These are phyloP conservation scores for Cnidoscolus chayamansa DNA, from an alignment of 441 rosid species.

Conservation along the genomic window DNA sequence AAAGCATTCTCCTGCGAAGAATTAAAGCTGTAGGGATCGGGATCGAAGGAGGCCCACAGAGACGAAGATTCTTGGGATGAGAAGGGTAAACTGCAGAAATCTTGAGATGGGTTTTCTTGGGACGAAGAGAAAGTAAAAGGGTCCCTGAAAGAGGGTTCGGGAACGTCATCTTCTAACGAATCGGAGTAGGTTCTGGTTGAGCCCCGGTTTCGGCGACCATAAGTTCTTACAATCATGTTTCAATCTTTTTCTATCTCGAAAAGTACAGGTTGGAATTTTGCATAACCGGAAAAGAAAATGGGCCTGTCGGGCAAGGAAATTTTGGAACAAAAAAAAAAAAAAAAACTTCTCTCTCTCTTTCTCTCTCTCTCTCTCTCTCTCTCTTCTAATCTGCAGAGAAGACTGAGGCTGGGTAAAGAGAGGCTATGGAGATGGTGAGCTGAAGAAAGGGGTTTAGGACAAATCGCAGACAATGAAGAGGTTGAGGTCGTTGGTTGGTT, in stretches of 20 bases:
- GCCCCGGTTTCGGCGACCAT: slow-evolving; percentile 82
- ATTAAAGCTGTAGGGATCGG: slow-evolving; percentile 26
- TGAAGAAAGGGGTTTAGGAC: too few relatives aligned
- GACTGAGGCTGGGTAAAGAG: too few relatives aligned
- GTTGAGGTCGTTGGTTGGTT: too few relatives aligned
- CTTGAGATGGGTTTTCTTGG: slow-evolving; percentile 55
- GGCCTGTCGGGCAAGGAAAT: too few relatives aligned
- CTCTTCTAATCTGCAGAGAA: too few relatives aligned
- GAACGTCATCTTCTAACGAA: slow-evolving; percentile 28
- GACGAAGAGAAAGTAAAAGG: slow-evolving; percentile 35
- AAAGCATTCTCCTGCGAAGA: slow-evolving; percentile 29
- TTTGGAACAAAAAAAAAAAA: too few relatives aligned
- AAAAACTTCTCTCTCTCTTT: too few relatives aligned
- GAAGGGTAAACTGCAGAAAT: slow-evolving; percentile 43
- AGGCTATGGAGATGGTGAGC: too few relatives aligned
- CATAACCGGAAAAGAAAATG: too few relatives aligned
- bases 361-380: too few relatives aligned
- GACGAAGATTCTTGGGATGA: slow-evolving; percentile 77
- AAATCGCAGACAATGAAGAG: too few relatives aligned
- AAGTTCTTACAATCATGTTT: slow-evolving; percentile 77
- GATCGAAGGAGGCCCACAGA: slow-evolving; percentile 46
- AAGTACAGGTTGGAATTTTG: neutral
- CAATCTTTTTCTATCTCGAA: neutral
- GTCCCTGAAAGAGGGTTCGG: slow-evolving; percentile 34
- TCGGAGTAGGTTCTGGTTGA: slow-evolving; percentile 45